Base-by-base conservation (phyloP, 31 red algal genomes). In the Asparagopsis taxiformis region DNA sequence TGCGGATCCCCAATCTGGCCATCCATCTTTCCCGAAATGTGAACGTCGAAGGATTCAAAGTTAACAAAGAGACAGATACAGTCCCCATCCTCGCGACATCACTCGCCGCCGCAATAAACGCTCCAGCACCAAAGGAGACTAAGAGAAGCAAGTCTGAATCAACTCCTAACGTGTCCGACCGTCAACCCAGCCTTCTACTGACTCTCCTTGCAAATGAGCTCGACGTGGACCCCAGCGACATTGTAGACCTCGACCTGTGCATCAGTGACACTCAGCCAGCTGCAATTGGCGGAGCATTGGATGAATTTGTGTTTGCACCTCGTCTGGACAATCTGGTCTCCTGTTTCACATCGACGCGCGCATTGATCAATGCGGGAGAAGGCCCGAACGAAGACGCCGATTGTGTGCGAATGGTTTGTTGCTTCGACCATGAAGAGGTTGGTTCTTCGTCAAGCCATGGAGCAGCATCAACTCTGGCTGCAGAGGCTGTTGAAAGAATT, bases 341-440 rank as follows among this genome's bases (percentile, higher is more conserved):
- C 0, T 77, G 78, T 41, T 95, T 87, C 59, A 55, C 71, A 9
- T 69, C 92, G 28, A 55, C 77, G 52, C 21, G 65, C 16, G 87
- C 92, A 41, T 48, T 95, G 8, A 41, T 72, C 6, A 29, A 29
- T 4, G 33, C 37, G 6, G 57, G 52, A 16, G 29, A 19, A 33
- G 51, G 29, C 16, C 32, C 36, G n/a, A 36, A 15, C 9, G 62
- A 50, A 0, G 75, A 34, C 2, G 66, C 35, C 21, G 44, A 44
- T 24, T 38, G 71, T 33, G 50, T 54, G 11, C 15, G 10, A n/a
- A 49, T 68, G 16, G 39, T 62, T 28, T 32, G 80, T 53, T 75
- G 74, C 38, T 95, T 95, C 48, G 92, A 95, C 74, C 92, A 95
- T 64, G 92, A 95, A 48, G 92, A 95, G 75, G 61, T 90, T 22